phyloP scores from a whole-genome alignment of 2,329 filamentous ascomycete species.

The Monosporascus sp. region DNA sequence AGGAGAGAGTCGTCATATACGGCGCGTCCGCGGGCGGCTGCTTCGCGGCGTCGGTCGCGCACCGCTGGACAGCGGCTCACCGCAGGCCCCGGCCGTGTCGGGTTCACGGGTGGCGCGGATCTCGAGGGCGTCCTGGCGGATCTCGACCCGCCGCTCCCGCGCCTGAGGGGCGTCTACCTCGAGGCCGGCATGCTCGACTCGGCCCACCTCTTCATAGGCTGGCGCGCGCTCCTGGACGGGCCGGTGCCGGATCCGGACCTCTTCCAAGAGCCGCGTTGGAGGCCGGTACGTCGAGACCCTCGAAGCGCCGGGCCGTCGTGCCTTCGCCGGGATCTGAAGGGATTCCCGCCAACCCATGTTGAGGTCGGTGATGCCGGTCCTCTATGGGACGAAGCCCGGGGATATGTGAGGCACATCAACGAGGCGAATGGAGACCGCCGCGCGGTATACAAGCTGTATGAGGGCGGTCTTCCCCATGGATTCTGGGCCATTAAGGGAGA shows the following conservation, averaged over 20 bases:
- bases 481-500: not conserved
- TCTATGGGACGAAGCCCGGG: not conserved
- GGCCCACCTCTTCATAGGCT: not conserved
- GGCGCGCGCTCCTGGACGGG: not conserved
- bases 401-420: not conserved
- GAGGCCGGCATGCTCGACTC: not conserved
- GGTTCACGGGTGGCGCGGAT: no score
- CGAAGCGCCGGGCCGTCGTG: not conserved
- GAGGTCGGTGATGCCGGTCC: not conserved
- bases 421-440: not conserved
- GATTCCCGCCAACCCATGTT: not conserved
- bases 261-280: not conserved
- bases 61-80: not conserved
- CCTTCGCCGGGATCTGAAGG: conserved; percentile 7
- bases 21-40: not conserved
- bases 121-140: not conserved
- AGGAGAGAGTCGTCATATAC: not conserved
- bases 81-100: not conserved
- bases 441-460: not conserved
- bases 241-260: not conserved
- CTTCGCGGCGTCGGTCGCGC: not conserved
- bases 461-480: not conserved
- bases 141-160: not conserved
- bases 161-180: not conserved
- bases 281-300: not conserved